Evolutionary conservation across 2,329 filamentous ascomycete species (phyloP).

Genomic region (Curvularia lunata): DNA sequence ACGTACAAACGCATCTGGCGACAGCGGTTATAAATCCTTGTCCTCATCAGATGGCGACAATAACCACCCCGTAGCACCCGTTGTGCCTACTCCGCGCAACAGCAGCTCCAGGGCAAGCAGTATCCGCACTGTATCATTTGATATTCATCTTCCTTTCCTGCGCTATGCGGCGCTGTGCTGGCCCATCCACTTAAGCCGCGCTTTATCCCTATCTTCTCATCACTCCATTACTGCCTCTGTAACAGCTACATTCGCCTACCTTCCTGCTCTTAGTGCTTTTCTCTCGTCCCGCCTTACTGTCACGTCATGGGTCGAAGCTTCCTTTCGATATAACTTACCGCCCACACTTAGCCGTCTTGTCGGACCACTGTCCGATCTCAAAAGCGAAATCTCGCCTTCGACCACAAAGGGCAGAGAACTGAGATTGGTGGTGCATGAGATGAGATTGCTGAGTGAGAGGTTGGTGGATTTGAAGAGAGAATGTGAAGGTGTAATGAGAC

Average conservation of each 20-base stretch:
- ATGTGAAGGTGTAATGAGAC: conserved; percentile 26
- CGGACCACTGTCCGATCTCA: conserved; percentile 30
- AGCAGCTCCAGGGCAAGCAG: conserved; percentile 11
- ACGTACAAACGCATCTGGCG: conserved; percentile 34
- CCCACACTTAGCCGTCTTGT: conserved; percentile 40
- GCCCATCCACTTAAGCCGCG: conserved; percentile 42
- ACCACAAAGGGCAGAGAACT: conserved; percentile 36
- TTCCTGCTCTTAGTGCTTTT: conserved; percentile 34
- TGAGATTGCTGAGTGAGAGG: conserved; percentile 33
- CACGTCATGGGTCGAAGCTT: conserved; percentile 43
- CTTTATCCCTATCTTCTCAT: conserved; percentile 19
- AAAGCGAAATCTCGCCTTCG: conserved; percentile 28
- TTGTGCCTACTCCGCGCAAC: neutral
- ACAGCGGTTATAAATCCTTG: conserved; percentile 42
- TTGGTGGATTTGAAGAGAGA: conserved; percentile 33
- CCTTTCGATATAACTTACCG: conserved; percentile 39
- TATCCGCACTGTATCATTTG: conserved; percentile 27
- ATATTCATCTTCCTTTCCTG: conserved; percentile 37
- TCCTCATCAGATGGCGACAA: conserved; percentile 34
- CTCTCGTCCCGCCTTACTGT: conserved; percentile 35
- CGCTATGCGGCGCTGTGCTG: conserved; percentile 42
- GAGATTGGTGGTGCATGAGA: conserved; percentile 29
- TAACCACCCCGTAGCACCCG: conserved; percentile 2
- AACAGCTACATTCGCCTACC: conserved; percentile 24
- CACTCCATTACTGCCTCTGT: conserved; percentile 1